phyloP scores from a whole-genome alignment of 116 monocot species.

The Phalaenopsis hybrid region DNA sequence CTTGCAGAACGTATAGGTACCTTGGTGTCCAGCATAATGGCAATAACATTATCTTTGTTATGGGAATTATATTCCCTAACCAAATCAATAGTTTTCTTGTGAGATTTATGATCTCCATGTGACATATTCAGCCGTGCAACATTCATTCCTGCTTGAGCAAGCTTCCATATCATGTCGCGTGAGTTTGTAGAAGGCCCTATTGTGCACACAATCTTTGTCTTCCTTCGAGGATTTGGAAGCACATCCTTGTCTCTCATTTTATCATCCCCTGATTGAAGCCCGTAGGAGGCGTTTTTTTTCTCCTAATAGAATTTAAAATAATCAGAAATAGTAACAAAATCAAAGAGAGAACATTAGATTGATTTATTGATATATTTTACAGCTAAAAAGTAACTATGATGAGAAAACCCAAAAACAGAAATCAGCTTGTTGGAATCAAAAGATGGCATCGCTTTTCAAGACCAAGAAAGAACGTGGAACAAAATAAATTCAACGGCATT shows the following conservation, averaged over 20 bases:
- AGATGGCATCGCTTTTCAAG: no score
- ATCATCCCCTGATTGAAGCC: not conserved
- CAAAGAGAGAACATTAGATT: not conserved
- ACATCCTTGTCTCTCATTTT: not conserved
- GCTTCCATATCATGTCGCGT: slow-evolving; percentile 41
- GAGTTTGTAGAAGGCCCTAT: slow-evolving; percentile 27
- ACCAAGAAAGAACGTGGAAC: no score
- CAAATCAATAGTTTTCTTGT: slow-evolving; percentile 34
- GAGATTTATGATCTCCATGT: slow-evolving; percentile 31
- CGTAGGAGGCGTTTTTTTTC: not conserved
- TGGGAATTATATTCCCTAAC: slow-evolving; percentile 34
- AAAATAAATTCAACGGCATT: no score
- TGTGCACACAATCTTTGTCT: slow-evolving; percentile 40
- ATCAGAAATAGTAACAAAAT: not conserved
- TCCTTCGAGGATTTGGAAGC: slow-evolving; percentile 11
- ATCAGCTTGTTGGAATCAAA: no score
- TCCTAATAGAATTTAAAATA: not conserved
- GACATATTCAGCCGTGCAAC: slow-evolving; percentile 36
- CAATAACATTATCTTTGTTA: slow-evolving; percentile 24
- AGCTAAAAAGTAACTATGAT: no score
- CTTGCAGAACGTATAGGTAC: slow-evolving; percentile 10
- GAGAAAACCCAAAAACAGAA: no score
- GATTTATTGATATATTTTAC: no score
- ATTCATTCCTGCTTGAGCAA: slow-evolving; percentile 39
- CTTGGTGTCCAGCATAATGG: slow-evolving; percentile 43